phyloP scores from a whole-genome alignment of 2,329 filamentous ascomycete genomes.

The Talaromyces albobiverticillius region DNA sequence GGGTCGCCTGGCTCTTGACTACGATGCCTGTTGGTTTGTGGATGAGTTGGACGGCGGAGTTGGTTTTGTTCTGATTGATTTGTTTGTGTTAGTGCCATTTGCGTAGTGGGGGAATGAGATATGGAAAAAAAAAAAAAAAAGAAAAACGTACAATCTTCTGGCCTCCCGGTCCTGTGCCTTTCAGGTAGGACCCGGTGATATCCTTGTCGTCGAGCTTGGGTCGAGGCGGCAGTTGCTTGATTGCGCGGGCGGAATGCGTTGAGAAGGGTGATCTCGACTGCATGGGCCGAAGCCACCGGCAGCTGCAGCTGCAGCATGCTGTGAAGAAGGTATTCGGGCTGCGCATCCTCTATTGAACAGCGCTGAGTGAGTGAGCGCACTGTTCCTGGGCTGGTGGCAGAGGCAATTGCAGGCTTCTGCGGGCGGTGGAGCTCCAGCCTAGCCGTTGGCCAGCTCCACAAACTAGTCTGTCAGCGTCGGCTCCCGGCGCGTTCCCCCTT shows the following conservation, averaged over 20 bases:
- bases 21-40: conserved; percentile 89
- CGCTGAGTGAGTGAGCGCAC: too few relatives aligned
- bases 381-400: too few relatives aligned
- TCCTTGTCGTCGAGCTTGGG: conserved; percentile 73
- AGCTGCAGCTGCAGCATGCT: background rate
- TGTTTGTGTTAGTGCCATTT: too few relatives aligned
- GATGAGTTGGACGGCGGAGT: conserved; percentile 87
- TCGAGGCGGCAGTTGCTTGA: conserved; percentile 70
- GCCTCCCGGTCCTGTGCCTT: conserved; percentile 86
- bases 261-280: conserved; percentile 2
- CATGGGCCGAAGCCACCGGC: background rate
- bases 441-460: too few relatives aligned
- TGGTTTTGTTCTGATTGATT: conserved; percentile 76
- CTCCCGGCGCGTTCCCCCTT: too few relatives aligned
- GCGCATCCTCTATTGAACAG: background rate
- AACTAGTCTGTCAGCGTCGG: too few relatives aligned
- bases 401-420: too few relatives aligned
- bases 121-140: conserved; percentile 4
- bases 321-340: background rate
- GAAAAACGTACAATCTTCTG: conserved; percentile 74
- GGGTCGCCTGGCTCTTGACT: conserved; percentile 89
- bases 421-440: too few relatives aligned
- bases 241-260: background rate
- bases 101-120: too few relatives aligned
- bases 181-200: conserved; percentile 80